Base-by-base conservation (phyloP, 1,284 basidiomycete genomes). In the Cryptococcus sp. region DNA sequence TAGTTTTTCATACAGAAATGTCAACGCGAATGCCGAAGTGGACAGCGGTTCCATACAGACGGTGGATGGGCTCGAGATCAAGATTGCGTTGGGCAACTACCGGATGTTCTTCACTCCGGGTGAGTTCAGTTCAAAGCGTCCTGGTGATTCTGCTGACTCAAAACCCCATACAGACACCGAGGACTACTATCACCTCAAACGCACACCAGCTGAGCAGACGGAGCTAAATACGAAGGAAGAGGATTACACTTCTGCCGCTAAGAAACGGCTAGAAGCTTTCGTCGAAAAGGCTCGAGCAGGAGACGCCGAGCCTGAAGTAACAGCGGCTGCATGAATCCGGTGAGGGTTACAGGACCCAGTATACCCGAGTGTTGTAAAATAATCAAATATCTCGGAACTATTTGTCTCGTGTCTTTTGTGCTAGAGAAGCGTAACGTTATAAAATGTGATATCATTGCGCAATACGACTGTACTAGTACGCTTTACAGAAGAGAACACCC, bases 31-130 rank as follows among this genome's bases (percentile, higher is more conserved):
- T 44, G 41, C 41, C 41, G 57, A 61, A 44, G 37, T 46, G 3
- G 46, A 57, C 3, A 52, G 45, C 13, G 58, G 54, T 17, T 52
- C 55, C 17, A 72, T 73, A 50, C 58, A 70, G 19, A 60, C 77
- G 37, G 68, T 71, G 26, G 73, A 70, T 47, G 78, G 74, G 39
- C 82, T 88, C 77, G 82, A 81, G 56, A 82, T 91, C 61, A 84
- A 86, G 61, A 83, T 93, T 48, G 82, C 83, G 52, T 65, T 83
- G 55, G 83, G 85, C 50, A 84, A 82, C 61, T 91, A 91, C 81
- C 86, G 86, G 75, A 76, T 92, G 59, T 81, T 89, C 78, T 91
- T 89, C 72, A 88, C 87, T 65, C 81, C 80, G 8, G 87, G 72
- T 74, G 41, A 63, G 72, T 59, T n/a, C 1, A 11, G 8, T 3